These are phyloP conservation scores for Arabidopsis arenosa DNA, from an alignment of 345 rosid genomes.

Conservation along the genomic window DNA sequence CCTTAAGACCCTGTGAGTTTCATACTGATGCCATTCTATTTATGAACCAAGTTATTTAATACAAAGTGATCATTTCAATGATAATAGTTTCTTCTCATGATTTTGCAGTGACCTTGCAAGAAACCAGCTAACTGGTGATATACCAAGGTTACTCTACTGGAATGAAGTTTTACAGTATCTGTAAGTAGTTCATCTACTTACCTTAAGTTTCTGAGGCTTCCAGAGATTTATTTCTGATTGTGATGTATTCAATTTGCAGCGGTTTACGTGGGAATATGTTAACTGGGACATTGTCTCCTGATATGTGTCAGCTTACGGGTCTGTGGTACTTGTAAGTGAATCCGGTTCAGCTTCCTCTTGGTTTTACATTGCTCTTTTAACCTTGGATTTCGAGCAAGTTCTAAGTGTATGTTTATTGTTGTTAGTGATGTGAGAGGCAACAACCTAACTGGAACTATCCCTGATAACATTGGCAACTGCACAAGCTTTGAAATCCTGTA, in stretches of 20 bases:
- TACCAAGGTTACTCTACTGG: conserved; percentile 92
- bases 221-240: not conserved
- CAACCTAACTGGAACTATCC: conserved; percentile 78
- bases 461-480: conserved; percentile 90
- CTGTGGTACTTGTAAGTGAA: conserved; percentile 93
- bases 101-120: conserved; percentile 77
- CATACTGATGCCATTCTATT: not conserved
- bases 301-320: conserved; percentile 93
- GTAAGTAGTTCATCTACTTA: conserved; percentile 59
- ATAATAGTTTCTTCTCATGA: not conserved
- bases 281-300: conserved; percentile 82
- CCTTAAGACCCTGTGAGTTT: conserved; percentile 78
- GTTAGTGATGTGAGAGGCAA: conserved; percentile 94
- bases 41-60: not conserved
- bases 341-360: not conserved
- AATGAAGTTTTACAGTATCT: conserved; percentile 96
- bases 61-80: not conserved
- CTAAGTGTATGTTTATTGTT: not conserved
- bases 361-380: not conserved
- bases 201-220: not conserved
- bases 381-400: not conserved
- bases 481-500: conserved; percentile 97
- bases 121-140: conserved; percentile 85
- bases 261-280: conserved; percentile 84
- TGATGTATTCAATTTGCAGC: conserved; percentile 42